A percentile compares a stretch with the other conserved stretches of the same genome.
These are phyloP conservation scores for Cladosporium sp. DNA, from an alignment of 2,329 filamentous ascomycete species.

Conservation along the genomic window DNA sequence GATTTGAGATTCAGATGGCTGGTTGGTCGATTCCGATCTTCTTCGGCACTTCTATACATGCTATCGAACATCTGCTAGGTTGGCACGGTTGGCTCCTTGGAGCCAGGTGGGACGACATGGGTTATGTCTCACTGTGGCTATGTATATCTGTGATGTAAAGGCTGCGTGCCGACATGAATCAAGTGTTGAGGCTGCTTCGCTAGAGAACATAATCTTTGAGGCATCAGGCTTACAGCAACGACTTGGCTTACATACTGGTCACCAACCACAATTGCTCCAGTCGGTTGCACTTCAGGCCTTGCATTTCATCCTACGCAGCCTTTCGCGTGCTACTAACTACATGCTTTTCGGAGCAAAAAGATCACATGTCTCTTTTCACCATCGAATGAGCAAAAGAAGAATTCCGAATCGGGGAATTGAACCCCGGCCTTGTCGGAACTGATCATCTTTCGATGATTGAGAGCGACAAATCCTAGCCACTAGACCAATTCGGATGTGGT, in stretches of 20 bases:
- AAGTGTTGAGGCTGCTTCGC: background rate
- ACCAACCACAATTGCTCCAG: background rate
- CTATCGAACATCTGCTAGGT: background rate
- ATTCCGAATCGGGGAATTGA: conserved; percentile 15
- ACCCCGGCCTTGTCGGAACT: conserved; percentile 16
- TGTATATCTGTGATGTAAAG: background rate
- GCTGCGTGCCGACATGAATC: background rate
- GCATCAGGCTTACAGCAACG: background rate
- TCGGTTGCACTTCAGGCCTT: background rate
- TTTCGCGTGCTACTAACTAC: background rate
- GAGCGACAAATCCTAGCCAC: conserved; percentile 17
- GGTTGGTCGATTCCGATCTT: background rate
- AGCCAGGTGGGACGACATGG: background rate
- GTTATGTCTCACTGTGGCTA: background rate
- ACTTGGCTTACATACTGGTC: background rate
- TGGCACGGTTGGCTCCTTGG: background rate
- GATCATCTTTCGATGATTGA: conserved; percentile 15
- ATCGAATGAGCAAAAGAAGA: background rate
- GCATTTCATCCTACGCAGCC: background rate
- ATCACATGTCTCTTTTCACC: background rate
- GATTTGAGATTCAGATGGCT: background rate
- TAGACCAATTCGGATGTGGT: conserved; percentile 12
- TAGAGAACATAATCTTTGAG: background rate
- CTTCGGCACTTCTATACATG: background rate
- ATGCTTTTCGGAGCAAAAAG: background rate